These are phyloP conservation scores for Litchi chinensis DNA, from an alignment of 345 rosid species.

Conservation along the genomic window DNA sequence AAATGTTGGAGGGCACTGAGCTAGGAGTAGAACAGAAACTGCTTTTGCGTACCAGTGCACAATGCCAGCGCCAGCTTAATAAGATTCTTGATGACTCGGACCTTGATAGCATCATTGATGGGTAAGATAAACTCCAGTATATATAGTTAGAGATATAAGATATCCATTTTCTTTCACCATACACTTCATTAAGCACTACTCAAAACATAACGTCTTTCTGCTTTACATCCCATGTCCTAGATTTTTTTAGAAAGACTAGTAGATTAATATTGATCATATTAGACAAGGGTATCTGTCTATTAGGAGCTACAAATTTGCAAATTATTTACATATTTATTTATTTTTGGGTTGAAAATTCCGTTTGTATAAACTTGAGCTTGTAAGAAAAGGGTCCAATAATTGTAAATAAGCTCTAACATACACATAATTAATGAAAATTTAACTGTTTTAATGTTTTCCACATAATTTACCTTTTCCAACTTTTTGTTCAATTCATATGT, in stretches of 20 bases:
- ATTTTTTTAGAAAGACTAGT: not conserved
- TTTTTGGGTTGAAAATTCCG: not conserved
- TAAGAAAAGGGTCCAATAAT: not conserved
- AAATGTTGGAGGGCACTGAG: conserved; percentile 76
- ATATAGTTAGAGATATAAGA: not conserved
- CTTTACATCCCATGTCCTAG: not conserved
- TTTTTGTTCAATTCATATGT: not conserved
- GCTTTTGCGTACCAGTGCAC: conserved; percentile 73
- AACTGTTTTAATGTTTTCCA: not conserved
- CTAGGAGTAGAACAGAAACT: conserved; percentile 71
- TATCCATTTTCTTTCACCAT: not conserved
- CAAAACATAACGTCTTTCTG: not conserved
- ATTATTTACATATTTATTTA: not conserved
- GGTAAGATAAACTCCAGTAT: conserved; percentile 43
- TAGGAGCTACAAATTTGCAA: not conserved
- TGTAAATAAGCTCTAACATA: not conserved
- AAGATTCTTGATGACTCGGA: conserved; percentile 86
- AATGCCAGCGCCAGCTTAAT: conserved; percentile 79
- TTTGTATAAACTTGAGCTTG: not conserved
- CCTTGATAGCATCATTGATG: conserved; percentile 80
- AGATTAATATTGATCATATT: not conserved
- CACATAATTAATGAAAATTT: not conserved
- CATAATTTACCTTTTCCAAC: not conserved
- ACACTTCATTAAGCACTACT: not conserved
- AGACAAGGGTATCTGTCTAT: not conserved